Evolutionary conservation across 169 alveolate species (phyloP).

Genomic region (Plasmodium reichenowi): DNA sequence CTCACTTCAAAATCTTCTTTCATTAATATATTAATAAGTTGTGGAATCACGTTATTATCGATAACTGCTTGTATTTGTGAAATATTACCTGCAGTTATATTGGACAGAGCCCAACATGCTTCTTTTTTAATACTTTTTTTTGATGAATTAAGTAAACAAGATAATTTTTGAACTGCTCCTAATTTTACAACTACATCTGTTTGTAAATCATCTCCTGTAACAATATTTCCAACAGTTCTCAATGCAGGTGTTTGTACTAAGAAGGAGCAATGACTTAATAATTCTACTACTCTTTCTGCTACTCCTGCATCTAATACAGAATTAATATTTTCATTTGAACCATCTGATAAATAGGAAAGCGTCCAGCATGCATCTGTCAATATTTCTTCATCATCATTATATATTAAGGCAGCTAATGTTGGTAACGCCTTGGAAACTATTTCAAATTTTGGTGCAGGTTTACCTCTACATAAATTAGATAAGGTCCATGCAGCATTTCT

Average conservation of each 20-base stretch:
- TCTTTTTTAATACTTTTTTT: conserved; percentile 95
- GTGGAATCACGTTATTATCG: conserved; percentile 88
- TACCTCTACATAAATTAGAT: conserved; percentile 95
- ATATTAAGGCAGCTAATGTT: conserved; percentile 88
- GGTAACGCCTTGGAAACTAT: conserved; percentile 91
- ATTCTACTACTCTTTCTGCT: conserved; percentile 93
- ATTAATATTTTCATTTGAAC: conserved; percentile 92
- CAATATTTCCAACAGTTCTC: conserved; percentile 97
- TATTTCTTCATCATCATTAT: conserved; percentile 90
- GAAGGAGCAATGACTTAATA: conserved; percentile 89
- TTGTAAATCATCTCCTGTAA: conserved; percentile 97
- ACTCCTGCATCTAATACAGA: conserved; percentile 92
- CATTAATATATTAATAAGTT: conserved; percentile 88
- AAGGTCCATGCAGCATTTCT: conserved; percentile 98
- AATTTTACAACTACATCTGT: conserved; percentile 94
- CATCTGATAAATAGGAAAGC: conserved; percentile 94
- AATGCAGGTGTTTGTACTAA: conserved; percentile 96
- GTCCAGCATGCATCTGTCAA: conserved; percentile 96
- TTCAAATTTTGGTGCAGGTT: conserved; percentile 93
- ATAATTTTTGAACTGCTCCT: conserved; percentile 92
- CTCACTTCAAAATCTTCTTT: conserved; percentile 94
- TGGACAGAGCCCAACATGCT: conserved; percentile 98
- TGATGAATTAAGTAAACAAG: conserved; percentile 88
- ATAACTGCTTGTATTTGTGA: conserved; percentile 93
- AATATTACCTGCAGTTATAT: conserved; percentile 96